Evolutionary conservation across 176 grass and related monocot genomes (phyloP).

Genomic region (Cocos nucifera): DNA sequence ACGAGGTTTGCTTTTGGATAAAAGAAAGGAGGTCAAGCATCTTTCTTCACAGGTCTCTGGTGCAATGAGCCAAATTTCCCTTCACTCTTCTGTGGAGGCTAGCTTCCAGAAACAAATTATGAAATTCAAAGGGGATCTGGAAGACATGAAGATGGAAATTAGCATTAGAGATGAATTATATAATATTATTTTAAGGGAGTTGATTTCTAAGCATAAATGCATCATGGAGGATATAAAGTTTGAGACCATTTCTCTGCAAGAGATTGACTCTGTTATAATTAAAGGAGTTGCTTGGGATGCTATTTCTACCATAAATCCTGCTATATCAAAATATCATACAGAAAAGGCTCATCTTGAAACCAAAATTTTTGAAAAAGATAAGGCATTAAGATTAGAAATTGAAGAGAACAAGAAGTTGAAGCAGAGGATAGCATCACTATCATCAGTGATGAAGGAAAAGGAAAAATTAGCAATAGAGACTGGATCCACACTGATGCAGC

Average conservation of each 20-base stretch:
- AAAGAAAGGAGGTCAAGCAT: conserved; percentile 38
- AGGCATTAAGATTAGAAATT: conserved; percentile 24
- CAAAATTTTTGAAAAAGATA: conserved; percentile 40
- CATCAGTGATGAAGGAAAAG: conserved; percentile 32
- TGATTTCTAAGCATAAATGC: conserved; percentile 21
- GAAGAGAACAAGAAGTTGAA: conserved; percentile 60
- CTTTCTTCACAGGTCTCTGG: conserved; percentile 48
- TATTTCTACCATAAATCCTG: not conserved
- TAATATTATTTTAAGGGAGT: conserved; percentile 33
- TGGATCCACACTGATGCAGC: conserved; percentile 42
- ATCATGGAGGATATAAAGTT: conserved; percentile 33
- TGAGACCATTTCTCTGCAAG: conserved; percentile 2
- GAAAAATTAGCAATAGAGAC: conserved; percentile 40
- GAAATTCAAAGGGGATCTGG: conserved; percentile 32
- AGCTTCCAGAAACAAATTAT: conserved; percentile 24
- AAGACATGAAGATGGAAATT: conserved; percentile 41
- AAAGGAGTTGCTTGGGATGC: conserved; percentile 12
- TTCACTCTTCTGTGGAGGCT: conserved; percentile 21
- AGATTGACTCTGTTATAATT: conserved; percentile 8
- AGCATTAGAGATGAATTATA: conserved; percentile 33
- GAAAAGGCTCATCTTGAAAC: conserved; percentile 36
- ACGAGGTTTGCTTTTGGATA: conserved; percentile 36
- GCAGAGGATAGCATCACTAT: conserved; percentile 16
- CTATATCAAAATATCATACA: conserved; percentile 26
- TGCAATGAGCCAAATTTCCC: conserved; percentile 20